Percentiles rank a stretch among this genome's conserved stretches.
Evolutionary conservation across 169 alveolate genomes (phyloP).

Genomic region (Babesia gibsoni): DNA sequence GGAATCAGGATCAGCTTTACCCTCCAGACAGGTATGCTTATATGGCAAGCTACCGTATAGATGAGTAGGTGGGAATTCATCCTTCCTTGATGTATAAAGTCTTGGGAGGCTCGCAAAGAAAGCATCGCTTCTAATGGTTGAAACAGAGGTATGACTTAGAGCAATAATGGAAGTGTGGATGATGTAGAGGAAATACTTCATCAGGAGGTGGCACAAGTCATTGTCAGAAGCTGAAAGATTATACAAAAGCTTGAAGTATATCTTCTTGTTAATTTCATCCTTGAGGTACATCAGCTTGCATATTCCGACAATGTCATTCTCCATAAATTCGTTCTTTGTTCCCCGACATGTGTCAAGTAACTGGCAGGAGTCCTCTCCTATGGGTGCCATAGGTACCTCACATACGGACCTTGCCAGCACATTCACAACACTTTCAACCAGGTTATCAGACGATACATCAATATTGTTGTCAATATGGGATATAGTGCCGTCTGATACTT

Average conservation of each 20-base stretch:
- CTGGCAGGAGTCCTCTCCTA: slow-evolving; percentile 9
- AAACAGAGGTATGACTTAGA: slow-evolving; percentile 38
- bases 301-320: slow-evolving; percentile 62
- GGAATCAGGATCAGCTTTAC: not conserved
- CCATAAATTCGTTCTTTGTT: slow-evolving; percentile 54
- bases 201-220: slow-evolving; percentile 35
- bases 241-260: slow-evolving; percentile 68
- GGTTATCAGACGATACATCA: slow-evolving; percentile 8
- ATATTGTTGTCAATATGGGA: not conserved
- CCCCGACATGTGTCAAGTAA: slow-evolving; percentile 46
- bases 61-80: slow-evolving; percentile 33
- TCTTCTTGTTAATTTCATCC: slow-evolving; percentile 69
- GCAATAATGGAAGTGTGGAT: slow-evolving; percentile 64
- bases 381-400: slow-evolving; percentile 13
- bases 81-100: not conserved
- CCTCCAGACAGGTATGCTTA: slow-evolving; percentile 4
- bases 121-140: slow-evolving; percentile 28
- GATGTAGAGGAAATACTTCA: slow-evolving; percentile 66
- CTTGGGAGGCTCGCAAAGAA: slow-evolving; percentile 31
- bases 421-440: slow-evolving; percentile 50
- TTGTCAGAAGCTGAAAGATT: slow-evolving; percentile 53
- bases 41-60: slow-evolving; percentile 20
- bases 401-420: slow-evolving; percentile 53
- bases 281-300: slow-evolving; percentile 72
- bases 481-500: not conserved